A percentile compares a stretch with the other conserved stretches of the same genome.
Conservation (phyloP, 1,284 basidiomycete species). For the Sporisorium graminicola region DNA sequence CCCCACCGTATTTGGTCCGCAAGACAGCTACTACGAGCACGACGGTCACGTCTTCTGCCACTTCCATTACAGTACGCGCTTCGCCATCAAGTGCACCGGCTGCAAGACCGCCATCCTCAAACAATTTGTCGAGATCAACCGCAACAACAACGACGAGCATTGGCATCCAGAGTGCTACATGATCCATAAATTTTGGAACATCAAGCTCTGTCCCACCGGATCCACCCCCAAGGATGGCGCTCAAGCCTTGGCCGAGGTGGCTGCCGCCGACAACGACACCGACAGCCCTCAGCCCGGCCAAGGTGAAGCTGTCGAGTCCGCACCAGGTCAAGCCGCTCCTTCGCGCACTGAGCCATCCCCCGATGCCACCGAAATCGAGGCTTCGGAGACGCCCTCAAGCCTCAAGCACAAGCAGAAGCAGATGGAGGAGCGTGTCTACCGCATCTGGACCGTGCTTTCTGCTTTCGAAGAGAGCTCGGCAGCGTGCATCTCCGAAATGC, state of each 20-base stretch:
- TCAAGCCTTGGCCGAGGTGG: conserved; percentile 20
- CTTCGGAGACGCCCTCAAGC: conserved; percentile 81
- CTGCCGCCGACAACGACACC: conserved; percentile 11
- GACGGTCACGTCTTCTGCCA: conserved; percentile 83
- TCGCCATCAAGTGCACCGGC: conserved; percentile 97
- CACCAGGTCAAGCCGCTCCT: conserved; percentile 39
- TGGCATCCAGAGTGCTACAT: conserved; percentile 99
- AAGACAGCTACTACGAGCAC: conserved; percentile 99
- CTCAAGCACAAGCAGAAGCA: conserved; percentile 90
- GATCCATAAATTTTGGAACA: conserved; percentile 99
- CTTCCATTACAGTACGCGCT: conserved; percentile 95
- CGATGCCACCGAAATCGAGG: conserved; percentile 75
- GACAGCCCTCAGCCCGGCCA: conserved; percentile 26
- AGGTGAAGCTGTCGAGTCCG: conserved; percentile 34
- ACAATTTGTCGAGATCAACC: conserved; percentile 99
- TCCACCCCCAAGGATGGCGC: conserved; percentile 59
- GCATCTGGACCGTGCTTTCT: conserved; percentile 98
- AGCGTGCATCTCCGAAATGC: conserved; percentile 99
- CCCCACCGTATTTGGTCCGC: conserved; percentile 93
- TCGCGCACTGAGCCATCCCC: conserved; percentile 47
- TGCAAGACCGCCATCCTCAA: conserved; percentile 99
- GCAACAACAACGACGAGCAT: conserved; percentile 97
- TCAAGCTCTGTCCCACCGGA: conserved; percentile 78
- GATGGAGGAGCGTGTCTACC: conserved; percentile 98
- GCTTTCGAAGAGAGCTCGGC: conserved; percentile 98